phyloP scores from a whole-genome alignment of 495 filamentous ascomycete genomes.

The Trypethelium eluteriae region DNA sequence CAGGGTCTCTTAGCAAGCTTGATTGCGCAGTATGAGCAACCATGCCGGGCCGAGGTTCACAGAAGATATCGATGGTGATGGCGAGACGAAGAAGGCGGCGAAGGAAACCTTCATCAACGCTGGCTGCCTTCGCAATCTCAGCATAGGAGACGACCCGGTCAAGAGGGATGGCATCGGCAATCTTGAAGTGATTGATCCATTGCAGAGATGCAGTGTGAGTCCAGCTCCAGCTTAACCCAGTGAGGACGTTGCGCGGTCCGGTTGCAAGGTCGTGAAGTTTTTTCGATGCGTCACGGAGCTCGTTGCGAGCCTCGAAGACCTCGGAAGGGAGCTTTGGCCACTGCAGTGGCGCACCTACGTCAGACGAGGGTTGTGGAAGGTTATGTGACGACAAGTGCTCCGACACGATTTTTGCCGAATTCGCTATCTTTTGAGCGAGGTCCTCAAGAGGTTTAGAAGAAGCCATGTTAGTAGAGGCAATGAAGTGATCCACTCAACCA shows the following conservation, averaged over 20 bases:
- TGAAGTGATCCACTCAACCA: background rate
- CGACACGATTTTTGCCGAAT: background rate
- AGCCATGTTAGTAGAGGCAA: background rate
- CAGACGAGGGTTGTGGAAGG: background rate
- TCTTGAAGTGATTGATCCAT: slow-evolving; percentile 13
- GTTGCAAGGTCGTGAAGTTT: slow-evolving; percentile 1
- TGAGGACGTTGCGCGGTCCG: background rate
- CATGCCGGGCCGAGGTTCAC: slow-evolving; percentile 42
- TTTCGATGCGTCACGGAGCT: background rate
- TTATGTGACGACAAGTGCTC: background rate
- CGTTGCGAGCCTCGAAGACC: background rate
- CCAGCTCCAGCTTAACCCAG: background rate
- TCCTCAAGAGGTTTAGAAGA: background rate
- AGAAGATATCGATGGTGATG: slow-evolving; percentile 51
- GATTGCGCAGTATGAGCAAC: slow-evolving; percentile 47
- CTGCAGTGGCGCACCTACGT: background rate
- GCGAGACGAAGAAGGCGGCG: slow-evolving; percentile 48
- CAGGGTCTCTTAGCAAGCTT: slow-evolving; percentile 14
- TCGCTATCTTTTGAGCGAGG: slow-evolving; percentile 1
- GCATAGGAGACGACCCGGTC: slow-evolving; percentile 12
- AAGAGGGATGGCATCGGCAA: slow-evolving; percentile 13
- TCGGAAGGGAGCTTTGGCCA: background rate
- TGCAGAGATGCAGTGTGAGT: slow-evolving; percentile 8
- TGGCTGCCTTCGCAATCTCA: slow-evolving; percentile 5
- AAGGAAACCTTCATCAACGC: slow-evolving; percentile 22